Evolutionary conservation across 2,329 filamentous ascomycete genomes (phyloP).

Genomic region (Fusarium foetens): DNA sequence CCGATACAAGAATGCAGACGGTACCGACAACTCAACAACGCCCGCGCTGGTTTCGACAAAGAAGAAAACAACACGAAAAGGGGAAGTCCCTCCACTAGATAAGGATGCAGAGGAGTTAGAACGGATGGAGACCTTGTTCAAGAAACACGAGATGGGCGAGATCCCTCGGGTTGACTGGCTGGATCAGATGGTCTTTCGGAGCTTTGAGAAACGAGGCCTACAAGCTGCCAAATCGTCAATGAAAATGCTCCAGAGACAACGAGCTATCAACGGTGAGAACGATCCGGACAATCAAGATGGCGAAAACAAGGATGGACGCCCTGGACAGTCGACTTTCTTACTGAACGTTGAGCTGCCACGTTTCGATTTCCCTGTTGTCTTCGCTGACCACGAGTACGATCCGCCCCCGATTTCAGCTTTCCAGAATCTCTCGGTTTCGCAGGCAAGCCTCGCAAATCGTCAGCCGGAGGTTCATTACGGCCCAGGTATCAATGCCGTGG

Average conservation of each 20-base stretch:
- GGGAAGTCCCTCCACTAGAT: conserved; percentile 64
- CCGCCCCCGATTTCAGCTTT: conserved; percentile 83
- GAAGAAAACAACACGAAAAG: conserved; percentile 61
- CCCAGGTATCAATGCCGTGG: conserved; percentile 82
- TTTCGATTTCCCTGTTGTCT: conserved; percentile 96
- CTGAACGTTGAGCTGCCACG: conserved; percentile 92
- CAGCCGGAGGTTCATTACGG: conserved; percentile 90
- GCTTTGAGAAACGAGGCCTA: conserved; percentile 80
- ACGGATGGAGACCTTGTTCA: conserved; percentile 87
- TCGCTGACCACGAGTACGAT: conserved; percentile 92
- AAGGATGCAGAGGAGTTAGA: conserved; percentile 87
- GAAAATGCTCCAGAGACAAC: conserved; percentile 65
- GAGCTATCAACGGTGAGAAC: conserved; percentile 53
- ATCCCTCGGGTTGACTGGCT: conserved; percentile 94
- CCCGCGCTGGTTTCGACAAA: conserved; percentile 71
- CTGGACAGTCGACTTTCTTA: conserved; percentile 71
- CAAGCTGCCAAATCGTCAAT: conserved; percentile 72
- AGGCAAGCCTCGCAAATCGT: conserved; percentile 78
- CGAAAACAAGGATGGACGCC: conserved; percentile 57
- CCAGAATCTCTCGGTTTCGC: conserved; percentile 65
- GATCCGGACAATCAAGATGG: conserved; percentile 44
- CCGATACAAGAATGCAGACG: conserved; percentile 84
- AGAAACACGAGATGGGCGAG: conserved; percentile 98
- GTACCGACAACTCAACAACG: conserved; percentile 81
- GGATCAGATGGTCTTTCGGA: conserved; percentile 91